phyloP scores from a whole-genome alignment of 306 rosid genomes.

The Purshia tridentata region DNA sequence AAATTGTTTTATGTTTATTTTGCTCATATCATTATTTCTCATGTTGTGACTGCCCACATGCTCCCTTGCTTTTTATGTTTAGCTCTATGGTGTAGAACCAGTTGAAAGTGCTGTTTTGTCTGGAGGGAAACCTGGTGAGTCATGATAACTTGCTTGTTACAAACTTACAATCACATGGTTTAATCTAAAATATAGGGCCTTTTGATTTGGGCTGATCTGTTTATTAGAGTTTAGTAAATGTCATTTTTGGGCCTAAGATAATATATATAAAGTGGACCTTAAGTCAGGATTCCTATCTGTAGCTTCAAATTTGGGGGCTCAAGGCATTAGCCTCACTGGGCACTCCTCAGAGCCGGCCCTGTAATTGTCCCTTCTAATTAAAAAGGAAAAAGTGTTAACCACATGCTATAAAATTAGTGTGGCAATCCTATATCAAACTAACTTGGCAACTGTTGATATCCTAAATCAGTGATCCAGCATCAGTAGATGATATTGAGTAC shows the following conservation, averaged over 20 bases:
- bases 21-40: not conserved
- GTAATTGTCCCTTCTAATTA: not conserved
- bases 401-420: not conserved
- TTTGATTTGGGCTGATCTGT: not conserved
- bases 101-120: constrained; percentile 83
- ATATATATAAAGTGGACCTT: not conserved
- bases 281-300: not conserved
- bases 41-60: not conserved
- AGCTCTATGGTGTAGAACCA: constrained; percentile 89
- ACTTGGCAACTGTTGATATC: not conserved
- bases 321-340: not conserved
- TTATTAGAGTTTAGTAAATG: not conserved
- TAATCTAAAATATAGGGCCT: not conserved
- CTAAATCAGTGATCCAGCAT: not conserved
- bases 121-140: constrained; percentile 91
- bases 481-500: not conserved
- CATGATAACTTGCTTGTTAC: constrained; percentile 2
- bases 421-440: not conserved
- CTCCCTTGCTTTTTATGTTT: constrained; percentile 11
- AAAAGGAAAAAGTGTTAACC: not conserved
- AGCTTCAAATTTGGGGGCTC: not conserved
- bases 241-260: not conserved
- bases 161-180: not conserved
- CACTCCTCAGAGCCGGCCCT: not conserved
- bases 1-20: constrained; percentile 1